Conservation (phyloP, 805 yeast genomes). For the Candida coquimbonensis region DNA sequence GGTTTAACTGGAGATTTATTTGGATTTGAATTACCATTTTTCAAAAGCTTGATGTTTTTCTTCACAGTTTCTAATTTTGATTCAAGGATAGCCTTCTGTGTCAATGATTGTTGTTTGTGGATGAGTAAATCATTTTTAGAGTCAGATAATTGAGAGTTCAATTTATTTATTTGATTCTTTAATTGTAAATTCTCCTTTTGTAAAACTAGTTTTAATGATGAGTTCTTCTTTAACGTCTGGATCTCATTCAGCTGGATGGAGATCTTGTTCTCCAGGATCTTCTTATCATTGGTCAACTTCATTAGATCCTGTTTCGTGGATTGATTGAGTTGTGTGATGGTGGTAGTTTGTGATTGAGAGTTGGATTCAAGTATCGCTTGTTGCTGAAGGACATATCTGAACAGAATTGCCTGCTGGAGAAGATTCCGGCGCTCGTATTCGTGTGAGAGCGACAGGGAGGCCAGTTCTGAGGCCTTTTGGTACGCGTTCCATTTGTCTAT, state of each 20-base stretch:
- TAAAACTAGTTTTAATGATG: constrained; percentile 7
- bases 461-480: too few species aligned
- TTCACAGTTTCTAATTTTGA: constrained; percentile 29
- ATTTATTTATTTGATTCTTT: constrained; percentile 28
- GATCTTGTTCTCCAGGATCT: constrained; percentile 16
- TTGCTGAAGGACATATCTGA: constrained; percentile 15
- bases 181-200: constrained; percentile 27
- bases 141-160: constrained; percentile 26
- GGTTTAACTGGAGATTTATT: constrained; percentile 10
- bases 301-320: constrained; percentile 16
- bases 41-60: constrained; percentile 23
- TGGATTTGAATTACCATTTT: constrained; percentile 11
- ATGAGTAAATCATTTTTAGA: constrained; percentile 25
- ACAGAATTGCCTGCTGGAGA: constrained; percentile 13
- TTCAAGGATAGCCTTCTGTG: constrained; percentile 28
- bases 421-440: constrained; percentile 16
- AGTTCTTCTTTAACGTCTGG: constrained; percentile 21
- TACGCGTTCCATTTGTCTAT: too few species aligned
- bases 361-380: constrained; percentile 11
- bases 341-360: constrained; percentile 2
- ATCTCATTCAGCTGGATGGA: constrained; percentile 14
- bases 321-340: constrained; percentile 11
- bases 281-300: constrained; percentile 18
- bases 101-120: constrained; percentile 25
- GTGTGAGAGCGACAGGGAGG: background rate